Conservation (phyloP, 176 grass and related monocot species). For the Ananas comosus region DNA sequence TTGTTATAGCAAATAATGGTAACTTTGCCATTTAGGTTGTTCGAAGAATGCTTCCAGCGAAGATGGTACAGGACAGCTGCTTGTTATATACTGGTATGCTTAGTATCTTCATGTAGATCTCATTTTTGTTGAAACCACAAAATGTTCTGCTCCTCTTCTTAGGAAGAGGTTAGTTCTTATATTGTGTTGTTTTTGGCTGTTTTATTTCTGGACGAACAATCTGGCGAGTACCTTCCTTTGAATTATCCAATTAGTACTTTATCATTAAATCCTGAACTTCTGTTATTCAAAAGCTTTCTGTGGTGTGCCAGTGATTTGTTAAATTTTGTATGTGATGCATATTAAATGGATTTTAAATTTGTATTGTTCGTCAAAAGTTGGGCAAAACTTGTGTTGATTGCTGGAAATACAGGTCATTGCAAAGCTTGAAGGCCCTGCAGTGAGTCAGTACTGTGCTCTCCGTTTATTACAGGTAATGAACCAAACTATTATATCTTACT, state of each 20-base stretch:
- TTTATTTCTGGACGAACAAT: not conserved
- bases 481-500: constrained; percentile 16
- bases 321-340: no score
- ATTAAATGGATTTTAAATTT: no score
- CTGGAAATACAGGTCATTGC: constrained; percentile 76
- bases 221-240: not conserved
- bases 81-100: constrained; percentile 91
- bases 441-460: constrained; percentile 91
- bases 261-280: no score
- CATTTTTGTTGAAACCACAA: not conserved
- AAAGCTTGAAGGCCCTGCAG: constrained; percentile 89
- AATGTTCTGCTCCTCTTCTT: not conserved
- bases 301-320: no score
- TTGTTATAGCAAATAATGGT: no score
- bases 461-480: constrained; percentile 75
- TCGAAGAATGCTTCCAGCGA: constrained; percentile 96
- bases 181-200: not conserved
- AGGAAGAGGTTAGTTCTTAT: not conserved
- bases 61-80: constrained; percentile 99
- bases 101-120: not conserved
- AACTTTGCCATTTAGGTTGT: constrained; percentile 47
- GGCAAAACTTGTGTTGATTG: not conserved
- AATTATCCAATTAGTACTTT: no score
- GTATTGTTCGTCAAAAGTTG: no score
- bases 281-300: no score